Evolutionary conservation across 2,329 filamentous ascomycete species (phyloP).

Genomic region (Emergomyces africanus): DNA sequence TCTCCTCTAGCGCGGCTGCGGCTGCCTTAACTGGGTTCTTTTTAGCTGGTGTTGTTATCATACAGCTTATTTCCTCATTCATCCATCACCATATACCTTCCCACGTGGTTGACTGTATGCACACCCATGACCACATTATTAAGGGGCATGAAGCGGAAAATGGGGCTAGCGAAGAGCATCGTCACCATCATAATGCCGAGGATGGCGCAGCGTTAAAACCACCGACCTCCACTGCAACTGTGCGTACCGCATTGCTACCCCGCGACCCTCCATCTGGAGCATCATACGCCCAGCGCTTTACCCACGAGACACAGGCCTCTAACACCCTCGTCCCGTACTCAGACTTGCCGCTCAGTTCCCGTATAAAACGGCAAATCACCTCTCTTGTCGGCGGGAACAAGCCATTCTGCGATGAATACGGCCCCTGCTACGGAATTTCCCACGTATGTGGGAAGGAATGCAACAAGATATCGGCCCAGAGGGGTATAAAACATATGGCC

Average conservation of each 20-base stretch:
- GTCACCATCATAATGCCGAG: constrained; percentile 14
- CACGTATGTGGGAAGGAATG: constrained; percentile 50
- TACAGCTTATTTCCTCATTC: constrained; percentile 32
- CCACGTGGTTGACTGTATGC: constrained; percentile 37
- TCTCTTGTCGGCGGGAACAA: constrained; percentile 8
- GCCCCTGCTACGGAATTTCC: constrained; percentile 49
- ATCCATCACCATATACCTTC: constrained; percentile 37
- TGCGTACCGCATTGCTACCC: constrained; percentile 12
- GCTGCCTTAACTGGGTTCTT: constrained; percentile 36
- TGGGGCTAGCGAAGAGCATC: constrained; percentile 12
- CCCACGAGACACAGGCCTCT: not conserved
- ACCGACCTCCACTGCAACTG: not conserved
- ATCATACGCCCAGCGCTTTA: not conserved
- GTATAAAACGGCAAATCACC: constrained; percentile 6
- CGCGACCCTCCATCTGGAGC: not conserved
- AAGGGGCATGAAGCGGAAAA: constrained; percentile 23
- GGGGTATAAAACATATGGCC: constrained; percentile 3
- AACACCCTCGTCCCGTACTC: not conserved
- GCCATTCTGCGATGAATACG: constrained; percentile 40
- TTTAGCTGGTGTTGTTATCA: constrained; percentile 34
- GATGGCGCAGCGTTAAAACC: not conserved
- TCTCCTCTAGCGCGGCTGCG: constrained; percentile 51
- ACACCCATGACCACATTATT: constrained; percentile 29
- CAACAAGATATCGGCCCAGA: constrained; percentile 34
- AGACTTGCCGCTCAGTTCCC: constrained; percentile 3